These are phyloP conservation scores for Stropharia rugosoannulata DNA, from an alignment of 768 basidiomycete genomes.

Conservation along the genomic window DNA sequence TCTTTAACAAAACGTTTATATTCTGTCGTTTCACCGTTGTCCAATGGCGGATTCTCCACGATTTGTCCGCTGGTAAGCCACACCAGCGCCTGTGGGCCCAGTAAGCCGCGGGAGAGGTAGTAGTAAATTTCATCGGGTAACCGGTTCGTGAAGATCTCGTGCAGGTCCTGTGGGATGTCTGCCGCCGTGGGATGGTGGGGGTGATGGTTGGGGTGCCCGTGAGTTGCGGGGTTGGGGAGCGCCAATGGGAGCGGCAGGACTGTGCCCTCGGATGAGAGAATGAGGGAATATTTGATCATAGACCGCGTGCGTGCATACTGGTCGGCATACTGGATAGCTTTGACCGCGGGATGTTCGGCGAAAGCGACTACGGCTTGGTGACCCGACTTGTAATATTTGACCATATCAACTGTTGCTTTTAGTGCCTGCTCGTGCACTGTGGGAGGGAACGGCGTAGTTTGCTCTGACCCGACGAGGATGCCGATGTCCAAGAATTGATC, in stretches of 20 bases:
- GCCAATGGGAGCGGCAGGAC: constrained; percentile 82
- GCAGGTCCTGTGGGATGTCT: constrained; percentile 88
- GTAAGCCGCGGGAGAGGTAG: constrained; percentile 89
- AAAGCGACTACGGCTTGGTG: constrained; percentile 76
- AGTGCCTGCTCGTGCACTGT: constrained; percentile 78
- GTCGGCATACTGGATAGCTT: constrained; percentile 76
- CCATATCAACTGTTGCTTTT: constrained; percentile 87
- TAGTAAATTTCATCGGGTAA: constrained; percentile 97
- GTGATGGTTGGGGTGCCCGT: constrained; percentile 53
- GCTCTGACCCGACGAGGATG: constrained; percentile 88
- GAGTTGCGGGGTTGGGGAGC: constrained; percentile 46
- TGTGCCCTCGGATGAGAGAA: constrained; percentile 84
- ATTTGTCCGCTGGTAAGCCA: constrained; percentile 91
- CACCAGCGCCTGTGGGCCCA: constrained; percentile 88
- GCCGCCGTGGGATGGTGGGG: constrained; percentile 72
- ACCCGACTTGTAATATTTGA: constrained; percentile 91
- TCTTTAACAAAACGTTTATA: constrained; percentile 95
- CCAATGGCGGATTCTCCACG: constrained; percentile 83
- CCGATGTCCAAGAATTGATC: constrained; percentile 96
- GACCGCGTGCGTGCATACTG: constrained; percentile 86
- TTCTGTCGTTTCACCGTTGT: constrained; percentile 94
- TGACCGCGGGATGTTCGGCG: constrained; percentile 80
- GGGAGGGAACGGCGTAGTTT: constrained; percentile 77
- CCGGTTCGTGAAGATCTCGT: constrained; percentile 92
- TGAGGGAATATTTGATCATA: constrained; percentile 89